phyloP scores from a whole-genome alignment of 1,284 basidiomycete species.

The Ustilago curta region DNA sequence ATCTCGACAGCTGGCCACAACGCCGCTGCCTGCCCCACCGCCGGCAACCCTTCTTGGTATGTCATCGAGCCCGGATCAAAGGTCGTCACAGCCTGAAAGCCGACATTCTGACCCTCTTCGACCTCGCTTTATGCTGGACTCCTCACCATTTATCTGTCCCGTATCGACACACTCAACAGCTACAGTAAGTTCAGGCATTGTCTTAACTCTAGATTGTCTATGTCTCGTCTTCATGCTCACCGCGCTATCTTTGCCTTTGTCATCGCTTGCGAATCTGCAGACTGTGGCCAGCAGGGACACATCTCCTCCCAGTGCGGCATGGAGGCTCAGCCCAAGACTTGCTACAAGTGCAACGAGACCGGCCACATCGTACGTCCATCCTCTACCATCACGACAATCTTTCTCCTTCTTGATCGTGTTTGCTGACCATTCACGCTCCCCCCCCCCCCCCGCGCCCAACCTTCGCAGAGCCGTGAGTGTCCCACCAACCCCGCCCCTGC shows the following conservation, averaged over 20 bases:
- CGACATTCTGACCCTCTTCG: slow-evolving; percentile 2
- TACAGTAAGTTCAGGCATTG: background rate
- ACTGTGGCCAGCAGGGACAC: slow-evolving; percentile 65
- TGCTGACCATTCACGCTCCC: background rate
- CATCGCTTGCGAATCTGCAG: slow-evolving; percentile 15
- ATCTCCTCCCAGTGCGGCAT: slow-evolving; percentile 63
- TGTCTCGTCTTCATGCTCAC: background rate
- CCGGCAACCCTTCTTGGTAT: slow-evolving; percentile 64
- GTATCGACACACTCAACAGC: background rate
- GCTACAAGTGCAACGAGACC: slow-evolving; percentile 66
- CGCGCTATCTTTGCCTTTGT: background rate
- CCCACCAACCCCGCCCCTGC: slow-evolving; percentile 47
- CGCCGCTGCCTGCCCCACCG: slow-evolving; percentile 64
- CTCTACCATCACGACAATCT: background rate
- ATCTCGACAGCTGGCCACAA: slow-evolving; percentile 61
- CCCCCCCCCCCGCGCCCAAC: background rate
- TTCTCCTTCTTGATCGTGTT: background rate
- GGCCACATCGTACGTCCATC: slow-evolving; percentile 55
- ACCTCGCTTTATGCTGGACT: background rate
- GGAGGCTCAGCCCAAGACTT: slow-evolving; percentile 65
- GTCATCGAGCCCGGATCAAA: slow-evolving; percentile 10
- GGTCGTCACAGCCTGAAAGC: background rate
- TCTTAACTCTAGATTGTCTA: background rate
- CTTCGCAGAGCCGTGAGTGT: slow-evolving; percentile 62
- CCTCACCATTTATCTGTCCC: background rate